Evolutionary conservation across 345 rosid species (phyloP), one percentile per base, ranked within the genome.

Genomic region (Eutrema heterophyllum): DNA sequence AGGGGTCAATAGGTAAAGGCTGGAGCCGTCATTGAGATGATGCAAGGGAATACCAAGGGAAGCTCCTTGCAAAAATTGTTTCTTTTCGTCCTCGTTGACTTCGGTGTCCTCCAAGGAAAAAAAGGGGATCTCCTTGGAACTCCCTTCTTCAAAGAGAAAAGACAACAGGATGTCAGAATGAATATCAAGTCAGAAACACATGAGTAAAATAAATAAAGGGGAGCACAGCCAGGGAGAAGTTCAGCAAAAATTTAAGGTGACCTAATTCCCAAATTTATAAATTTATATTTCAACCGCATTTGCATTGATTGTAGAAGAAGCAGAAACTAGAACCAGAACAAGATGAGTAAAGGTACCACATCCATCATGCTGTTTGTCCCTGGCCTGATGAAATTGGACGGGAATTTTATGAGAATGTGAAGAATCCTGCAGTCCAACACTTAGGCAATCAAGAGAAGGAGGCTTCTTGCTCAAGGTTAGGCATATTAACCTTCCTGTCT

Each of bases 11-110:
- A 86, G 77, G 86, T 85, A 89, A 78, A 94, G 75, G 53, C 55
- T 61, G 38, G 97, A 91, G 43, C 97, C 92, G 67, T 94, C 93
- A 79, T 85, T 88, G 74, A 83, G 85, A 86, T 83, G 83, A 81
- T 85, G 85, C 71, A 84, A 77, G 45, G 93, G 95, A 39, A 88
- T 82, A 64, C 89, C 91, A 64, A 78, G 56, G 10, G 77, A 33
- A 76, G 79, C 80, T 84, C 84, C 78, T 65, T 75, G 75, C 72
- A 26, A 64, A 5, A 61, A 43, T 78, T 67, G 46, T 38, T 68
- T 68, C 74, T 71, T 74, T 70, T 63, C 43, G 15, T 54, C 83
- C 66, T 46, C 68, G 53, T 70, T 78, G 55, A 52, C 81, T 46
- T 71, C 73, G 9, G 35, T 57, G 10, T 75, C 80, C 48, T 11